Evolutionary conservation across 371 early-diverging fungal species (phyloP), one percentile per base, ranked within the genome.

Genomic region (Mortierella sp.): DNA sequence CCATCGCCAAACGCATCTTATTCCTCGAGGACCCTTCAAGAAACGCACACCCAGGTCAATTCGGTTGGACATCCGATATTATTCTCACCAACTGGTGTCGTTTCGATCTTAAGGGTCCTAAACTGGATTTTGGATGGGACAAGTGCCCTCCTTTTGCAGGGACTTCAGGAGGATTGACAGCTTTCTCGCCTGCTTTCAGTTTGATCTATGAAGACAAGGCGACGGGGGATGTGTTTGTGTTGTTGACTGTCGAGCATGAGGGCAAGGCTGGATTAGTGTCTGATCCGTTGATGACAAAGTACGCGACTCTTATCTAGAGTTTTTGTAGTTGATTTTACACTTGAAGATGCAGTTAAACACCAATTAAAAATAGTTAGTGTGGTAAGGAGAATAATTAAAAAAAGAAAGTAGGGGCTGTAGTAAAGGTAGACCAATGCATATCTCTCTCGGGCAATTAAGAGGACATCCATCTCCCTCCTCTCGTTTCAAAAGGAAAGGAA

Each of bases 41-140:
- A 47, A 75, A 16, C 26, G 24, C 65, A 52, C 80, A 78, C 72
- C 78, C 80, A 45, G 81, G 81, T 63, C 86, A 87, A 70, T 75
- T 90, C 11, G 24, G 19, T 28, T 90, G 81, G 81, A n/a, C 78
- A 14, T 87, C 89, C 45, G 90, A 90, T 74, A 13, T 90, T 3
- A 87, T 90, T 5, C 82, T 89, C 60, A 88, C 90, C 14, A 90
- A 90, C 63, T 90, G 90, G 90, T 90, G 88, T 63, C 82, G 78
- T 70, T 88, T 88, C 85, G 90, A 90, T 79, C 65, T 90, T 16
- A 68, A 88, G 44, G 86, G 90, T 68, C 81, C 88, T 65, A 77
- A 79, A 48, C 44, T 89, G 42, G 84, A 83, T 79, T 72, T 90
- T 70, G 90, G 90, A 48, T 90, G 89, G 89, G 90, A 89, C 42